phyloP scores from a whole-genome alignment of 148 eudicot species.

The Camellia japonica region DNA sequence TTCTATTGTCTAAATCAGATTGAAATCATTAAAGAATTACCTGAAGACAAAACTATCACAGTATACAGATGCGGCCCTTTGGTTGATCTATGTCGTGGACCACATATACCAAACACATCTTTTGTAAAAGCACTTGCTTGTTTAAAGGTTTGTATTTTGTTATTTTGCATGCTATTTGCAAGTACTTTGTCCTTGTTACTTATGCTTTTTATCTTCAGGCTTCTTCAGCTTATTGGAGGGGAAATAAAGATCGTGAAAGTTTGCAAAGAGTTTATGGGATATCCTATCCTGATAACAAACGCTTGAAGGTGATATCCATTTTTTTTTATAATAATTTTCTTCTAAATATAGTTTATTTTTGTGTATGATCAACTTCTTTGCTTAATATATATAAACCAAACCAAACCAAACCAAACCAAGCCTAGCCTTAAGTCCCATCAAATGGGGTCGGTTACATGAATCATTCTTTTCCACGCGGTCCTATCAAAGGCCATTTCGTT shows the following conservation, averaged over 20 bases:
- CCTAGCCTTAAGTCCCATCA: too few relatives aligned
- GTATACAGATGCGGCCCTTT: slow-evolving; percentile 98
- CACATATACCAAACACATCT: slow-evolving; percentile 95
- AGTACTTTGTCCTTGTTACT: slow-evolving; percentile 2
- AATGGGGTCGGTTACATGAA: too few relatives aligned
- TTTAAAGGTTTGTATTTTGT: slow-evolving; percentile 55
- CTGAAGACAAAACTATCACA: slow-evolving; percentile 95
- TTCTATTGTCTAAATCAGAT: slow-evolving; percentile 42
- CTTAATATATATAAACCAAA: neutral
- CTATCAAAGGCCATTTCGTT: too few relatives aligned
- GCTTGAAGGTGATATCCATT: slow-evolving; percentile 55
- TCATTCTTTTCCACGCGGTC: too few relatives aligned
- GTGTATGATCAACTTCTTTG: neutral
- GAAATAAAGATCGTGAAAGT: slow-evolving; percentile 89
- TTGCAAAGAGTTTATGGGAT: slow-evolving; percentile 98
- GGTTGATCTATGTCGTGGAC: slow-evolving; percentile 98
- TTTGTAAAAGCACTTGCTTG: slow-evolving; percentile 88
- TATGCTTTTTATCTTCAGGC: slow-evolving; percentile 46
- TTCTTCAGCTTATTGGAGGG: slow-evolving; percentile 98
- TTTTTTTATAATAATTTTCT: neutral
- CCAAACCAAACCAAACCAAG: too few relatives aligned
- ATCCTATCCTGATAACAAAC: slow-evolving; percentile 81
- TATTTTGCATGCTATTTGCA: neutral
- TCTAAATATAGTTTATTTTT: neutral
- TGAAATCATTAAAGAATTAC: slow-evolving; percentile 89